Evolutionary conservation across 2,329 filamentous ascomycete genomes (phyloP).

Genomic region (Talaromyces sp.): DNA sequence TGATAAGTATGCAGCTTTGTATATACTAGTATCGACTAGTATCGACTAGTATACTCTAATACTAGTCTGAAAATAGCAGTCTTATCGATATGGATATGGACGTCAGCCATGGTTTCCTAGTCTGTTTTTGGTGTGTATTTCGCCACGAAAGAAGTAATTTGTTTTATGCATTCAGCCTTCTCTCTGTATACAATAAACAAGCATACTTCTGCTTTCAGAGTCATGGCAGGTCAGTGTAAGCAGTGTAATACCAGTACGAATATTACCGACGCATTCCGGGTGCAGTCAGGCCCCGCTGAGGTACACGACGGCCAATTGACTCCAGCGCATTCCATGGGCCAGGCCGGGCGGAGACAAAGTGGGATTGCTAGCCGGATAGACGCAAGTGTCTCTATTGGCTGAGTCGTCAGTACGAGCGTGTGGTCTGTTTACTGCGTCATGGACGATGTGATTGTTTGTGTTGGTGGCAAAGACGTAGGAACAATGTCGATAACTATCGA

Average conservation of each 20-base stretch:
- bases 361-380: neutral
- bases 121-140: neutral
- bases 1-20: neutral
- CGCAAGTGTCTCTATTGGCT: neutral
- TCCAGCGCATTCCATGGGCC: neutral
- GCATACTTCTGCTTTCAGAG: neutral
- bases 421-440: slow-evolving; percentile 10
- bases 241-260: neutral
- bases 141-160: neutral
- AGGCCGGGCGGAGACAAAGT: neutral
- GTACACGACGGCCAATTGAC: neutral
- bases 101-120: neutral
- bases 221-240: neutral
- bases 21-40: neutral
- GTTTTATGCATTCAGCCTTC: neutral
- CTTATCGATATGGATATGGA: neutral
- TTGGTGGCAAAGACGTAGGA: neutral
- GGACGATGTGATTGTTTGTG: neutral
- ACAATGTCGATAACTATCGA: too few species aligned
- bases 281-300: neutral
- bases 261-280: neutral
- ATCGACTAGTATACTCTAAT: too few species aligned
- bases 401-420: neutral
- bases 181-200: neutral
- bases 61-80: neutral